phyloP scores from a whole-genome alignment of 176 grass and related monocot species.

The sorghum (Sorghum bicolor) region Sorghum_bicolor_NCBIv3 NC_012873.2:2752001-2752500 shows the following conservation, averaged over 20 bases:
- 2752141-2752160: neutral
- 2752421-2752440: neutral
- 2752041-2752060: slow-evolving; percentile 70
- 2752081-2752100: slow-evolving; percentile 93
- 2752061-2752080: slow-evolving; percentile 77
- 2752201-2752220: neutral
- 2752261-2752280: slow-evolving; percentile 7
- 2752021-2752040: slow-evolving; percentile 49
- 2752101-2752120: slow-evolving; percentile 56
- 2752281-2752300: neutral
- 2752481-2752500: neutral
- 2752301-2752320: neutral
- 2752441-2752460: neutral
- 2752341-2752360: neutral
- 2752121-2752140: slow-evolving; percentile 15
- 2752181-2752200: neutral
- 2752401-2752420: neutral
- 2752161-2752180: slow-evolving; percentile 15
- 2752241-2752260: neutral
- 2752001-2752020: slow-evolving; percentile 18
- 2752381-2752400: neutral
- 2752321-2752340: neutral
- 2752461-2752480: slow-evolving; percentile 10
- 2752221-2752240: neutral
- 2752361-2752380: neutral